These are phyloP conservation scores for Ogataea dorogensis DNA, from an alignment of 805 yeast genomes.

Conservation along the genomic window DNA sequence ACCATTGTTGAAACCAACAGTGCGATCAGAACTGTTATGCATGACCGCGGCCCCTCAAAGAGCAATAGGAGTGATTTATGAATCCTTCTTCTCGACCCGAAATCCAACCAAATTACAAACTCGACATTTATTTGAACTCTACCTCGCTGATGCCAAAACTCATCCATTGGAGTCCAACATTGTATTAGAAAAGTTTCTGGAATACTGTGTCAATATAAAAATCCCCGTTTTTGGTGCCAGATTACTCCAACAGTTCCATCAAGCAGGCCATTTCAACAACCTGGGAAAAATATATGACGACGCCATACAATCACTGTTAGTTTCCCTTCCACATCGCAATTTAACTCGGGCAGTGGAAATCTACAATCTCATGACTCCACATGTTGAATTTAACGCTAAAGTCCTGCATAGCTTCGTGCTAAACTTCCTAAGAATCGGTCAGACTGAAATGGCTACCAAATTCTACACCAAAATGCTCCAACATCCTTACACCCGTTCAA, in stretches of 20 bases:
- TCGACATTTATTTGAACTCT: constrained; percentile 9
- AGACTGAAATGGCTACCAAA: constrained; percentile 17
- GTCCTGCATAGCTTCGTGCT: constrained; percentile 19
- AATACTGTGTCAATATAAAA: constrained; percentile 10
- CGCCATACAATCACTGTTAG: constrained; percentile 10
- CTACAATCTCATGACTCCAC: constrained; percentile 2
- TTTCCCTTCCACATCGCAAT: constrained; percentile 15
- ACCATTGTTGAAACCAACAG: constrained; percentile 13
- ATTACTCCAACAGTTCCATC: constrained; percentile 8
- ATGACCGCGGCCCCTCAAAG: constrained; percentile 6
- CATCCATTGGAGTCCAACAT: constrained; percentile 2
- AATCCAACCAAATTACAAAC: constrained; percentile 16
- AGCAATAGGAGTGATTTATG: constrained; percentile 10
- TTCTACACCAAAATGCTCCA: constrained; percentile 16
- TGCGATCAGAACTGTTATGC: constrained; percentile 17
- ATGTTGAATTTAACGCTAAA: constrained; percentile 8
- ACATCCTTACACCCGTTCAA: constrained; percentile 1
- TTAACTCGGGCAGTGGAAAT: constrained; percentile 13
- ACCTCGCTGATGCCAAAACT: constrained; percentile 1
- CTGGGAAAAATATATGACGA: constrained; percentile 8
- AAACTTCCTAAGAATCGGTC: constrained; percentile 20
- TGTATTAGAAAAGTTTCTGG: constrained; percentile 21
- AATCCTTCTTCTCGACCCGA: constrained; percentile 1
- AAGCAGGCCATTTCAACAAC: background rate
- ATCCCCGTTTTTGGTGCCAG: constrained; percentile 15